Evolutionary conservation across 176 grass and related monocot species (phyloP).

Genomic region (Oryza longistaminata): DNA sequence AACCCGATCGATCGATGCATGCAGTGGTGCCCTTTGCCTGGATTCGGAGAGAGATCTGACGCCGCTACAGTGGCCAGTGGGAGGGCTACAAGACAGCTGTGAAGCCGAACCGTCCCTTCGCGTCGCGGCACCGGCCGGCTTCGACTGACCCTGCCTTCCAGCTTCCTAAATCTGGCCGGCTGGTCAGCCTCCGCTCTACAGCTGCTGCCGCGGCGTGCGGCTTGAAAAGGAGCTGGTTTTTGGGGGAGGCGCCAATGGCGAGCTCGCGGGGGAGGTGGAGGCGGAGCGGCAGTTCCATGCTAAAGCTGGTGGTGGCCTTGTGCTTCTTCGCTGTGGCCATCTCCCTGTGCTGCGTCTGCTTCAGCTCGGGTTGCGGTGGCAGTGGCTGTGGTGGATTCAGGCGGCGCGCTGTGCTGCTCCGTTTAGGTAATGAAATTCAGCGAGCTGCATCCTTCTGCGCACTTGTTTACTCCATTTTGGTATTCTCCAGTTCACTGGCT

Average conservation of each 20-base stretch:
- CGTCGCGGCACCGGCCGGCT: background rate
- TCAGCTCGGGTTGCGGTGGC: slow-evolving; percentile 9
- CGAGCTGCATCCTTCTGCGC: background rate
- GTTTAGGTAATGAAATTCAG: slow-evolving; percentile 44
- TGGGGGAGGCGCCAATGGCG: slow-evolving; percentile 41
- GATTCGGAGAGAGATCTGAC: slow-evolving; percentile 39
- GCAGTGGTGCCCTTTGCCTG: slow-evolving; percentile 20
- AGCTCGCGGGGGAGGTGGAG: slow-evolving; percentile 6
- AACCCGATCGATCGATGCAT: background rate
- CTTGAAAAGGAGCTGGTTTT: slow-evolving; percentile 10
- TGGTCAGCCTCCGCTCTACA: slow-evolving; percentile 23
- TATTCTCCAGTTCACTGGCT: background rate
- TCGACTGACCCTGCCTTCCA: background rate
- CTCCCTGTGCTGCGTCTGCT: slow-evolving; percentile 35
- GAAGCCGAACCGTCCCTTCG: slow-evolving; percentile 6
- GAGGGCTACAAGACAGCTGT: slow-evolving; percentile 3
- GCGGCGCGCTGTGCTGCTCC: background rate
- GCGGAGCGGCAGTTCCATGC: slow-evolving; percentile 35
- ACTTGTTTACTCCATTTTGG: background rate
- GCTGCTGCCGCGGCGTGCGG: background rate
- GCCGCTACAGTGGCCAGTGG: slow-evolving; percentile 21
- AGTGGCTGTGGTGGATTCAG: background rate
- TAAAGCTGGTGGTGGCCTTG: slow-evolving; percentile 18
- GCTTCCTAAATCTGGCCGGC: slow-evolving; percentile 34
- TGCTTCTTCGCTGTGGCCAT: slow-evolving; percentile 39